Conservation (phyloP, 306 rosid genomes). For the Gillenia trifoliata region DNA sequence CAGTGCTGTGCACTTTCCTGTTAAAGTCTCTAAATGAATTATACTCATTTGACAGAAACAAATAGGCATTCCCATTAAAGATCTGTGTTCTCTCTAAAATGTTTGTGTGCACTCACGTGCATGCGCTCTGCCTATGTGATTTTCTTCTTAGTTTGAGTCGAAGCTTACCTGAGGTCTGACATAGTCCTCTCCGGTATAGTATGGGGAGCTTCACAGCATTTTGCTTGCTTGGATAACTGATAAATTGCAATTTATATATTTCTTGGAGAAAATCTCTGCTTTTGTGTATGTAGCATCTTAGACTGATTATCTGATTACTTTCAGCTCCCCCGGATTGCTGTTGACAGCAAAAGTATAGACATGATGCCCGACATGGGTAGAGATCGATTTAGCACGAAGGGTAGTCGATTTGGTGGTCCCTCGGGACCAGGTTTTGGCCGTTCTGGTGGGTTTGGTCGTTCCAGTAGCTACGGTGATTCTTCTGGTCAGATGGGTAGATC, state of each 20-base stretch:
- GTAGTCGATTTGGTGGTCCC: constrained; percentile 33
- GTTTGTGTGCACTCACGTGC: neutral
- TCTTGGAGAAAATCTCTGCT: neutral
- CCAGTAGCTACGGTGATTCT: constrained; percentile 39
- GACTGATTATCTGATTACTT: constrained; percentile 23
- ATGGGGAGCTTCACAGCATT: neutral
- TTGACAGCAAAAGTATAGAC: constrained; percentile 43
- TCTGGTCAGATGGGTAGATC: constrained; percentile 21
- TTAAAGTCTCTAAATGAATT: neutral
- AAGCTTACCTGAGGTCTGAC: neutral
- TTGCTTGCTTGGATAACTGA: neutral
- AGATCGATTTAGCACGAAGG: constrained; percentile 44
- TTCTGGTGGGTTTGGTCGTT: constrained; percentile 44
- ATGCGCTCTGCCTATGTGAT: neutral
- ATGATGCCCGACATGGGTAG: constrained; percentile 48
- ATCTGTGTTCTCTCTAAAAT: no score
- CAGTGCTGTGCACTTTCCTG: neutral
- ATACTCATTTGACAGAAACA: neutral
- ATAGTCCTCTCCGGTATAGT: neutral
- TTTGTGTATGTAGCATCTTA: neutral
- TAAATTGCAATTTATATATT: neutral
- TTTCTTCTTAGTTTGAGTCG: neutral
- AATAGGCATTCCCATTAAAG: neutral
- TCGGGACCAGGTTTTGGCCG: constrained; percentile 47
- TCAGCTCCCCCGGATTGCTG: constrained; percentile 74